These are phyloP conservation scores for Verbascum thapsus DNA, from an alignment of 257 asterid genomes.

Conservation along the genomic window DNA sequence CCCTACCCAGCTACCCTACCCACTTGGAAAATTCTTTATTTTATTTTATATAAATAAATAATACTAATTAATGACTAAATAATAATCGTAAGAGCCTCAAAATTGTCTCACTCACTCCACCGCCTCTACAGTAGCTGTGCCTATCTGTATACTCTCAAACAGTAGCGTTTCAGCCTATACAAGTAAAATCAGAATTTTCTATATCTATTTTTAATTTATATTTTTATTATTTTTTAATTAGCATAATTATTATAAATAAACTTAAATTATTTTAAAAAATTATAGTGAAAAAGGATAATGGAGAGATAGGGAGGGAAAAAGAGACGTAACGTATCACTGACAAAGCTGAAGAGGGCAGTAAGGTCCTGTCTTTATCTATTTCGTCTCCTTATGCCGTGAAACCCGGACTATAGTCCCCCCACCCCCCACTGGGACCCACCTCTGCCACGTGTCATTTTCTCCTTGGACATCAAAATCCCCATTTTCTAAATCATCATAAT, in stretches of 20 bases:
- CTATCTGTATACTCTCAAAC: neutral
- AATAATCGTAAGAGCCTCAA: too few relatives aligned
- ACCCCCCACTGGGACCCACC: constrained; percentile 7
- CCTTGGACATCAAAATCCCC: neutral
- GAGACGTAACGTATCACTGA: constrained; percentile 92
- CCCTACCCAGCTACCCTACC: too few relatives aligned
- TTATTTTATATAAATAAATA: neutral
- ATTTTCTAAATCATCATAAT: neutral
- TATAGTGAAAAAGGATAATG: too few relatives aligned
- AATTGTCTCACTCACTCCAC: neutral
- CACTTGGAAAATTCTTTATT: neutral
- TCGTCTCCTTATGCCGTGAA: constrained; percentile 89
- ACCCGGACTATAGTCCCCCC: constrained; percentile 87
- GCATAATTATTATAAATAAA: too few relatives aligned
- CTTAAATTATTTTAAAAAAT: too few relatives aligned
- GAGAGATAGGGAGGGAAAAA: constrained; percentile 33
- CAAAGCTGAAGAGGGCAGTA: constrained; percentile 45
- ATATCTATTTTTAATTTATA: too few relatives aligned
- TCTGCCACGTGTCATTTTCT: neutral
- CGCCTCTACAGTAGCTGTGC: neutral
- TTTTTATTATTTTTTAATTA: too few relatives aligned
- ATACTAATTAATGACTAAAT: too few relatives aligned
- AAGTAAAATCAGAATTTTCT: too few relatives aligned
- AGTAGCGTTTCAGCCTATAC: neutral
- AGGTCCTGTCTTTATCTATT: constrained; percentile 66